Evolutionary conservation across 352 stramenopile species (phyloP).

Genomic region (Nothophytophthora sp.): DNA sequence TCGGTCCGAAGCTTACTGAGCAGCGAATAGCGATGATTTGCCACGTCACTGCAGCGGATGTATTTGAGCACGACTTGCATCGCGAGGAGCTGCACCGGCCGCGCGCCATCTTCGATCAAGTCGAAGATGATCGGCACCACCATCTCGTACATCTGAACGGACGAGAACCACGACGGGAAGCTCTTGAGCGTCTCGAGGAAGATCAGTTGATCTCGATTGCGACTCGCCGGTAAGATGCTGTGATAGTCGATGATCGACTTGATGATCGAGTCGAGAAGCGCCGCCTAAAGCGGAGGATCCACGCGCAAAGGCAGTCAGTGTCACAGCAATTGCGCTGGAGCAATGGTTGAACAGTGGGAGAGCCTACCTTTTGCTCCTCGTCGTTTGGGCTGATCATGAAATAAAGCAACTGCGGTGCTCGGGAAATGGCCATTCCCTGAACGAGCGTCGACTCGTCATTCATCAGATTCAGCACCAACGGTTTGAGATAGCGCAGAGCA

Average conservation of each 20-base stretch:
- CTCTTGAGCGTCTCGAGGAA: constrained; percentile 66
- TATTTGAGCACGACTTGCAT: constrained; percentile 67
- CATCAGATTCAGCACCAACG: constrained; percentile 50
- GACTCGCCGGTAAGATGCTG: constrained; percentile 56
- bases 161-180: constrained; percentile 61
- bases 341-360: not conserved
- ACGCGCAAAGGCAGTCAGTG: no score
- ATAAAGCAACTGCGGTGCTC: constrained; percentile 49
- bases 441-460: constrained; percentile 64
- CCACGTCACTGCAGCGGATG: constrained; percentile 68
- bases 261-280: constrained; percentile 53
- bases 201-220: constrained; percentile 68
- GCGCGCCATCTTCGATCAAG: constrained; percentile 72
- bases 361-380: constrained; percentile 71
- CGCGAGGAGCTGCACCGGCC: constrained; percentile 69
- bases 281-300: constrained; percentile 19
- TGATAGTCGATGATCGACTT: constrained; percentile 81
- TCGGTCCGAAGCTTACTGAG: constrained; percentile 69
- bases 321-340: no score
- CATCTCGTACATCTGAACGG: constrained; percentile 69
- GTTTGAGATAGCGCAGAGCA: constrained; percentile 67
- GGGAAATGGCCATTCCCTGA: constrained; percentile 62
- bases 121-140: constrained; percentile 80
- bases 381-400: constrained; percentile 52
- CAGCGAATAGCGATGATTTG: constrained; percentile 69